These are phyloP conservation scores for Calendula officinalis DNA, from an alignment of 129 eudicot species.

Conservation along the genomic window DNA sequence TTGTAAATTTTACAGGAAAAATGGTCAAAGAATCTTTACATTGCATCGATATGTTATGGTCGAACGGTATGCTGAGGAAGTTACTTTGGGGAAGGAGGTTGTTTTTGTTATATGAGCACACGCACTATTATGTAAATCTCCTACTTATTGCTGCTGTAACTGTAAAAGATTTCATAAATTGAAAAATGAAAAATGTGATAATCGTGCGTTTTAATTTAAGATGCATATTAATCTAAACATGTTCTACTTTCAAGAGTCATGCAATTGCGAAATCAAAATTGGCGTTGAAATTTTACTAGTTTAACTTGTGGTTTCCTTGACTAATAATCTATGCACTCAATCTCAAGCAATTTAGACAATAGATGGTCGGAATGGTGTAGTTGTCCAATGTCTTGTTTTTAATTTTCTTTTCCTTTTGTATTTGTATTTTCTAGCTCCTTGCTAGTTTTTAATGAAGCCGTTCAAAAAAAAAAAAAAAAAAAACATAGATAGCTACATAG, in stretches of 20 bases:
- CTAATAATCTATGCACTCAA: no score
- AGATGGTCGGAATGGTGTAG: no score
- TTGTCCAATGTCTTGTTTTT: no score
- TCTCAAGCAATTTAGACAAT: no score
- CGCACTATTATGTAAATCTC: conserved; percentile 23
- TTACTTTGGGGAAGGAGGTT: conserved; percentile 3
- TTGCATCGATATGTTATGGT: conserved; percentile 65
- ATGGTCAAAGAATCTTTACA: conserved; percentile 71
- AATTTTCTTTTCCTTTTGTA: no score
- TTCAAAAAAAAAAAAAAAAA: no score
- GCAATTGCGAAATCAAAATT: conserved; percentile 23
- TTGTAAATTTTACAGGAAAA: conserved; percentile 66
- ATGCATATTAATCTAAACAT: conserved; percentile 17
- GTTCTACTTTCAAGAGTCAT: conserved; percentile 28
- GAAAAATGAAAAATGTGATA: conserved; percentile 19
- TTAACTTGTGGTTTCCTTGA: neutral
- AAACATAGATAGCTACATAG: no score
- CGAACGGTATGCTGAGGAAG: conserved; percentile 46
- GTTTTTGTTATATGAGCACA: conserved; percentile 21
- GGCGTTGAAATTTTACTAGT: neutral
- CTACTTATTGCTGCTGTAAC: conserved; percentile 27
- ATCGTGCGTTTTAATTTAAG: conserved; percentile 15
- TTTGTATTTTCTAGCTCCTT: no score
- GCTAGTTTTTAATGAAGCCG: no score
- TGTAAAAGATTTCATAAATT: conserved; percentile 11